Base-by-base conservation (phyloP, 768 basidiomycete species). In the Astraeus odoratus region DNA sequence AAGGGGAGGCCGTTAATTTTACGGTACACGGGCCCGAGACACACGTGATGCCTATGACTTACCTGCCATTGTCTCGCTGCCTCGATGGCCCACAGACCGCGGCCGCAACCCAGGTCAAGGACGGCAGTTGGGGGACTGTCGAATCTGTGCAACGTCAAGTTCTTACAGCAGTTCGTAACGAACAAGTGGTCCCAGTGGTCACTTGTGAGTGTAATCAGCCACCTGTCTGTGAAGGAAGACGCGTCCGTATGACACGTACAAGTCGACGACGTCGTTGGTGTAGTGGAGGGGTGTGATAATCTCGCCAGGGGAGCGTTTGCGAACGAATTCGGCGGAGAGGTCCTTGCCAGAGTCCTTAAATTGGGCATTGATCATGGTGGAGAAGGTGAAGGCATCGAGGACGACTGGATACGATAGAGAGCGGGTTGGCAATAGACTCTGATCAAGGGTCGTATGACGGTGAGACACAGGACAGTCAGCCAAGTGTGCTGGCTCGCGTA, bases 161-260 rank as follows among this genome's bases (percentile, higher is more conserved):
- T 66, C 39, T 67, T 57, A 42, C 60, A 75, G 51, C 68, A 79
- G 43, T 58, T 71, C 27, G 65, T 64, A 51, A 81, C 63, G 60
- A 84, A 82, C 72, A 83, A 74, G 46, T 76, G 72, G 55, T 85
- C 77, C 83, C 84, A 87, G 37, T 76, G 77, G 51, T 86, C 81
- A 51, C 85, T 87, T 47, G 25, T 20, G 25, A 41, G 4, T 10
- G 24, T 58, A 22, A 52, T 42, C 13, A 15, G 30, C n/a, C 16
- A 5, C 16, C 22, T 20, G 13, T 13, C 20, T 16, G 35, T 1
- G 9, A 31, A 38, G 37, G 20, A 34, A 39, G 45, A 13, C 19
- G 29, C 6, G 22, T 4, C 24, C 36, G 42, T 39, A 48, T 5
- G 15, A 68, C 75, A n/a, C n/a, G 57, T 54, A 84, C 83, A 77